Conservation (phyloP, 2,329 filamentous ascomycete species). For the Alternaria consortialis region DNA sequence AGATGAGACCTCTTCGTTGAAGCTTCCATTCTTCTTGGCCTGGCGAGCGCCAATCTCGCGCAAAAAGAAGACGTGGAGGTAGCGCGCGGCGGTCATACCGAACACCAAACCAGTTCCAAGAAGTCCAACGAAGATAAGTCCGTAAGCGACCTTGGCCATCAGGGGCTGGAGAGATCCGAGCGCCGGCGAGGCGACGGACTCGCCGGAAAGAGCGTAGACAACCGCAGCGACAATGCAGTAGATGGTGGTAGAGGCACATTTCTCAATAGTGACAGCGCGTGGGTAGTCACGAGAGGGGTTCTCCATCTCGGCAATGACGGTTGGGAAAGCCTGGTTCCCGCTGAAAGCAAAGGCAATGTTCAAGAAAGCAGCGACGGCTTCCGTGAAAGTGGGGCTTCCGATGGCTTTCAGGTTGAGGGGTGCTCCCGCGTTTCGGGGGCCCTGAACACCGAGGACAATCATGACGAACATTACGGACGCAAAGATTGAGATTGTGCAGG, state of each 20-base stretch:
- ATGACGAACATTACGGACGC: constrained; percentile 37
- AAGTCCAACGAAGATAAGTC: constrained; percentile 31
- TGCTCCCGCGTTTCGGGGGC: constrained; percentile 27
- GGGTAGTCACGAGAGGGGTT: constrained; percentile 39
- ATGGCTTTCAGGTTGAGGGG: constrained; percentile 36
- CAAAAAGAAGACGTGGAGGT: constrained; percentile 36
- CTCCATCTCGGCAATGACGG: constrained; percentile 40
- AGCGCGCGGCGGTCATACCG: constrained; percentile 35
- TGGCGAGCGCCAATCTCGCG: constrained; percentile 28
- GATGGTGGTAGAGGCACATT: constrained; percentile 31
- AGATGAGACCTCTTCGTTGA: constrained; percentile 8
- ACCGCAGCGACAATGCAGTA: constrained; percentile 35
- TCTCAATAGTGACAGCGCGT: constrained; percentile 38
- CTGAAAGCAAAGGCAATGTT: constrained; percentile 41
- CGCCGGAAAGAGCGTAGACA: constrained; percentile 37
- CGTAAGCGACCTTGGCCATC: constrained; percentile 38
- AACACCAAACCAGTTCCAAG: constrained; percentile 38
- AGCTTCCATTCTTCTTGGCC: constrained; percentile 20
- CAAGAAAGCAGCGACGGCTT: constrained; percentile 36
- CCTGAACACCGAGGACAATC: constrained; percentile 38
- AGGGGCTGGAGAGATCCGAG: constrained; percentile 31
- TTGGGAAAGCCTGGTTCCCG: constrained; percentile 41
- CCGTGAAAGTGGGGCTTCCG: constrained; percentile 32
- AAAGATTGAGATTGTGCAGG: constrained; percentile 36
- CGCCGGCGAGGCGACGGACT: constrained; percentile 37